phyloP scores from a whole-genome alignment of 2,329 filamentous ascomycete genomes.

The Cordyceps militaris region DNA sequence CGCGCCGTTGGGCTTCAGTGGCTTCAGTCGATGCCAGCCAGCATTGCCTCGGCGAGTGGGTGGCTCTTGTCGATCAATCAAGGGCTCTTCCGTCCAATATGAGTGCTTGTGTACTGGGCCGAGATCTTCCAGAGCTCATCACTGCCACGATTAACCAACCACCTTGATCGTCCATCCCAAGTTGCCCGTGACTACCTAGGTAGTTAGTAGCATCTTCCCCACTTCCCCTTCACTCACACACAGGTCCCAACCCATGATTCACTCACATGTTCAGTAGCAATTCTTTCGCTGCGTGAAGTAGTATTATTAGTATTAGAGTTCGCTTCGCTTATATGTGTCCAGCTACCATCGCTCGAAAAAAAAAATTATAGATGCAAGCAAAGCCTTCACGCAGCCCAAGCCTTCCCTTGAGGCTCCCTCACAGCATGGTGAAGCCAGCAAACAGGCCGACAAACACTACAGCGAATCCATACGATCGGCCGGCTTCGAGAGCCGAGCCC shows the following conservation, averaged over 20 bases:
- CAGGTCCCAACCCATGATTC: neutral
- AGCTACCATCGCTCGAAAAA: neutral
- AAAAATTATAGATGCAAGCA: neutral
- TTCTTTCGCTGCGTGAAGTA: neutral
- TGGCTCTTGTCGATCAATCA: neutral
- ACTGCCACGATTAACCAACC: too few relatives aligned
- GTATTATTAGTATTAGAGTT: constrained; percentile 9
- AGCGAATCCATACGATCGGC: constrained; percentile 31
- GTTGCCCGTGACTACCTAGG: neutral
- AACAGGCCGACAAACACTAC: constrained; percentile 33
- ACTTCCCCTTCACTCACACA: neutral
- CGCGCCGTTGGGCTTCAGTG: too few relatives aligned
- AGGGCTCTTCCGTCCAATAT: neutral
- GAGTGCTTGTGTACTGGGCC: neutral
- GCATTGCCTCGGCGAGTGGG: neutral
- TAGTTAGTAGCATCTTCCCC: neutral
- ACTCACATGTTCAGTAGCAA: neutral
- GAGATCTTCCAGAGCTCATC: too few relatives aligned
- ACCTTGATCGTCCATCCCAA: neutral
- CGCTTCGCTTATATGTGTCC: neutral
- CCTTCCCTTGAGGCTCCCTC: constrained; percentile 9
- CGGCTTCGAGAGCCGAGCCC: constrained; percentile 26
- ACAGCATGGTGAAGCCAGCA: constrained; percentile 35
- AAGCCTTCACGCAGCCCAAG: neutral
- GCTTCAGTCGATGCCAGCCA: constrained; percentile 6